Percentiles rank a stretch among this genome's conserved stretches.
Evolutionary conservation across 768 basidiomycete genomes (phyloP).

Genomic region (Termitomyces sp.): DNA sequence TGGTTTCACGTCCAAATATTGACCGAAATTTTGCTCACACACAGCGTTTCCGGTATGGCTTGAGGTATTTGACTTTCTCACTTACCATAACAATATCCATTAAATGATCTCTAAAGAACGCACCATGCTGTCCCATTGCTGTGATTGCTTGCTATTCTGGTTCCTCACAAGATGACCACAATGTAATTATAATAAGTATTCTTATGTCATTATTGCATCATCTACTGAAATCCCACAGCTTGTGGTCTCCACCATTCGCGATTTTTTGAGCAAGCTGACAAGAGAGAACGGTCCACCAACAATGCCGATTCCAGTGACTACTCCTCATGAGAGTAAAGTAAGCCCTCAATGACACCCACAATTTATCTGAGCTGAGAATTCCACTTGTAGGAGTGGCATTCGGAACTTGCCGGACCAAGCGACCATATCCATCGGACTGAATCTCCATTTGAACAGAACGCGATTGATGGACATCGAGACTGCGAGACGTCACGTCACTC

Average conservation of each 20-base stretch:
- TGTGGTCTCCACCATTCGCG: conserved; percentile 57
- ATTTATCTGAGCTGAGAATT: background rate
- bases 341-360: background rate
- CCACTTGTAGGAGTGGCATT: conserved; percentile 26
- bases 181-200: conserved; percentile 34
- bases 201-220: background rate
- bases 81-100: background rate
- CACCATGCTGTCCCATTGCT: conserved; percentile 78
- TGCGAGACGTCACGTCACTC: no score
- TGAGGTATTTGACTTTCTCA: conserved; percentile 41
- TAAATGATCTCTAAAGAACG: conserved; percentile 43
- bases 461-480: no score
- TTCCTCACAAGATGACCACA: conserved; percentile 75
- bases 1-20: background rate
- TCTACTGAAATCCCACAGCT: conserved; percentile 32
- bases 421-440: conserved; percentile 28
- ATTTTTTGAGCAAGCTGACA: conserved; percentile 61
- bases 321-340: conserved; percentile 24
- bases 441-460: conserved; percentile 31
- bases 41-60: conserved; percentile 84
- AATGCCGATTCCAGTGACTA: conserved; percentile 23
- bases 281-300: conserved; percentile 27
- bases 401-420: conserved; percentile 20
- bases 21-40: background rate
- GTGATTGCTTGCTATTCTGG: conserved; percentile 77